Evolutionary conservation across 2,329 filamentous ascomycete species (phyloP).

Genomic region (Chrysoporthe puriensis): DNA sequence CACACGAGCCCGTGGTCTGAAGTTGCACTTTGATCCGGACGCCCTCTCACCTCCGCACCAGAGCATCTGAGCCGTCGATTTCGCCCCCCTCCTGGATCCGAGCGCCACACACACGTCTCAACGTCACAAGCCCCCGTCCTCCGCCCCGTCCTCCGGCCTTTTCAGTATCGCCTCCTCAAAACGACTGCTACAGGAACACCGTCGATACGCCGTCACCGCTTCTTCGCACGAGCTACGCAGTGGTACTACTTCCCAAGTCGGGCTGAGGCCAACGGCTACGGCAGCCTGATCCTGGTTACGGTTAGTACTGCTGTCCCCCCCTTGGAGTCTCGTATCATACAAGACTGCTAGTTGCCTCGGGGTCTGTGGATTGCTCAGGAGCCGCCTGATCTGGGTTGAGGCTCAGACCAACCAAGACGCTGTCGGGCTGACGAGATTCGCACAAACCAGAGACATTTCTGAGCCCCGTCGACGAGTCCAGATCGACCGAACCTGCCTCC

Average conservation of each 20-base stretch:
- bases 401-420: slow-evolving; percentile 9
- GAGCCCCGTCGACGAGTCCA: slow-evolving; percentile 11
- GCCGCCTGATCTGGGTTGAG: slow-evolving; percentile 6
- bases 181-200: neutral
- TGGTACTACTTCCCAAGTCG: slow-evolving; percentile 3
- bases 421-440: slow-evolving; percentile 13
- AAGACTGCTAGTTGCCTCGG: slow-evolving; percentile 1
- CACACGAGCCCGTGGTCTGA: slow-evolving; percentile 14
- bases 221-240: neutral
- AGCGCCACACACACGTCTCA: slow-evolving; percentile 13
- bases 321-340: slow-evolving; percentile 2
- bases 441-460: neutral
- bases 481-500: neutral
- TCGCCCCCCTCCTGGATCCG: slow-evolving; percentile 7
- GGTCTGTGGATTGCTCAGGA: slow-evolving; percentile 4
- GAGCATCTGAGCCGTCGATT: neutral
- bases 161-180: neutral
- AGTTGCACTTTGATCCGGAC: slow-evolving; percentile 22
- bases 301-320: slow-evolving; percentile 16
- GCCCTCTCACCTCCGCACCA: slow-evolving; percentile 24
- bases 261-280: slow-evolving; percentile 7
- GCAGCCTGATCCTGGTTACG: neutral
- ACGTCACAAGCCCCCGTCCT: neutral
- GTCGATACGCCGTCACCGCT: neutral
- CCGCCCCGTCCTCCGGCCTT: neutral